Base-by-base conservation (phyloP, 768 basidiomycete genomes). In the Amanita polypyramis region DNA sequence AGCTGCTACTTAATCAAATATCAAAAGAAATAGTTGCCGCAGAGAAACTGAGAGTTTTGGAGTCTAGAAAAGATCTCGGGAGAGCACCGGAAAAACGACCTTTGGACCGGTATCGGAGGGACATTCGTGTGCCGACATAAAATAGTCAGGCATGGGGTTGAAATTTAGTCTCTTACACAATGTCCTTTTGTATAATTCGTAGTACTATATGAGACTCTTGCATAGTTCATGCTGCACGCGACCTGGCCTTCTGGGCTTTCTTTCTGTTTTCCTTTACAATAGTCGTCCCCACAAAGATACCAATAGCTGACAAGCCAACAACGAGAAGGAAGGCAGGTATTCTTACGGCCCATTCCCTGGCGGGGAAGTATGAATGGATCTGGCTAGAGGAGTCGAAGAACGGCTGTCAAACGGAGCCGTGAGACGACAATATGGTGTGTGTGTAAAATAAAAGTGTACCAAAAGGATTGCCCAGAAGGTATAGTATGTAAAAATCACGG, bases 311-410 rank as follows among this genome's bases (percentile, higher is more conserved):
- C 32, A 96, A 66, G 5, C 93, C 94, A 7, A 85, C 59, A 4
- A 93, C 72, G 6, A 98, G 76, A 43, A 94, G 67, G 62, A 90
- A 76, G 2, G 87, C 84, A 33, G 94, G 93, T 39, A 97, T 62
- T 15, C 86, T 78, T 43, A 97, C 71, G 8, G 91, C 94, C 91
- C 93, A 97, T 70, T 96, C 91, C 42, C 94, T 73, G 4, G 87
- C 61, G 0, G 90, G 95, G 62, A 98, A 97, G 65, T 77, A 80
- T 36, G 59, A 54, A 53, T 93, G 89, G 25, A 95, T 69, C 15
- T 81, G 76, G 56, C 79, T 91, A 2, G 78, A 73, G 1, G 72
- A 52, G 50, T 88, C 82, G 52, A 96, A 80, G 70, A 96, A 91
- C 5, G 94, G 94, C 82, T 83, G 47, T 34, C 50, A 50, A 47